These are phyloP conservation scores for Leccinum angustisporum DNA, from an alignment of 1,284 basidiomycete genomes.

Conservation along the genomic window DNA sequence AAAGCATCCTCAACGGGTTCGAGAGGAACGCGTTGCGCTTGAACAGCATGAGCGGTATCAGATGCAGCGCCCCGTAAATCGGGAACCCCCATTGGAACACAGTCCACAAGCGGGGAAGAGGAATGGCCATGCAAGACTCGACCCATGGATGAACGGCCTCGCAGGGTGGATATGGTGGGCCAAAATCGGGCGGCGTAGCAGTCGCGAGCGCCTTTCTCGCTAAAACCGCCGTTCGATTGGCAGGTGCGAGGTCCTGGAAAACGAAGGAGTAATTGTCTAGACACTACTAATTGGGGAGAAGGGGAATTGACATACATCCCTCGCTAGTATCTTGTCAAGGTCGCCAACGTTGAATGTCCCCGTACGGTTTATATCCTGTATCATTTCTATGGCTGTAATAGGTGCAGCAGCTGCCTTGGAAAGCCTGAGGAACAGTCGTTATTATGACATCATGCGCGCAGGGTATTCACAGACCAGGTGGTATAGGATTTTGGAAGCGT, in stretches of 20 bases:
- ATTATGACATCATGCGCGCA: background rate
- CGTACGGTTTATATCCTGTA: conserved; percentile 58
- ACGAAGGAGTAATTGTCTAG: conserved; percentile 7
- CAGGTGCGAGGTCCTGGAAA: conserved; percentile 41
- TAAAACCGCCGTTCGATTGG: conserved; percentile 41
- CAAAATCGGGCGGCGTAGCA: conserved; percentile 41
- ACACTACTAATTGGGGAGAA: conserved; percentile 5
- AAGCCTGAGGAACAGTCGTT: conserved; percentile 41
- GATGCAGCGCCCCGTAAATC: conserved; percentile 87
- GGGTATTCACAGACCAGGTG: conserved; percentile 54
- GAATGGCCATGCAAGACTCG: conserved; percentile 67
- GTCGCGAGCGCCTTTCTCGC: conserved; percentile 36
- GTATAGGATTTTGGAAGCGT: conserved; percentile 79
- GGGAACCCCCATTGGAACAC: conserved; percentile 88
- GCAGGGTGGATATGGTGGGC: conserved; percentile 60
- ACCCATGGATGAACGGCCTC: conserved; percentile 80
- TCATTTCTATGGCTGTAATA: conserved; percentile 58
- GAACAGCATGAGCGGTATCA: conserved; percentile 84
- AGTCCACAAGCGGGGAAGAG: conserved; percentile 73
- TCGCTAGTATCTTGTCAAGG: conserved; percentile 53
- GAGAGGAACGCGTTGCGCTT: conserved; percentile 61
- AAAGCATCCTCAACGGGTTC: conserved; percentile 64
- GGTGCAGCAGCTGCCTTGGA: conserved; percentile 68
- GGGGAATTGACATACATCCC: conserved; percentile 42
- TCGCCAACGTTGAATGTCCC: conserved; percentile 55